phyloP scores from a whole-genome alignment of 2,329 filamentous ascomycete genomes.

The Aureobasidium sp. region DNA sequence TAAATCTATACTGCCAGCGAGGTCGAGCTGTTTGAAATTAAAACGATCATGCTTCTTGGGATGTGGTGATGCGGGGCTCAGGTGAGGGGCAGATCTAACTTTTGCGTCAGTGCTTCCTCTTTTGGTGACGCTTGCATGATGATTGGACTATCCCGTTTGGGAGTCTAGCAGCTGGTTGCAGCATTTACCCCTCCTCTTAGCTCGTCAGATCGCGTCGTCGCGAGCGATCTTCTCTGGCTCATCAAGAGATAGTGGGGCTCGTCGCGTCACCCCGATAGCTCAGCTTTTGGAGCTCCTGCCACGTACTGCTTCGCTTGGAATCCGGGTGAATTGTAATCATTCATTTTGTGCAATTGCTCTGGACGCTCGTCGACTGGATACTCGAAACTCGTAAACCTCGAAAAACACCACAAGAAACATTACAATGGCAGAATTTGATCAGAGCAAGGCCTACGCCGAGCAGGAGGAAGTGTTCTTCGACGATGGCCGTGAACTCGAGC shows the following conservation, averaged over 20 bases:
- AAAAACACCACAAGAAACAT: not conserved
- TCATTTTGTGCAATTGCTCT: conserved; percentile 1
- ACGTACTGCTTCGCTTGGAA: conserved; percentile 12
- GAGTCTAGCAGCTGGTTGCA: conserved; percentile 7
- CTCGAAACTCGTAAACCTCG: not conserved
- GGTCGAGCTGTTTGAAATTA: not conserved
- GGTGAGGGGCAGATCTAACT: conserved; percentile 12
- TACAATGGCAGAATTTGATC: conserved; percentile 28
- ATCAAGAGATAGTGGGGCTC: conserved; percentile 10
- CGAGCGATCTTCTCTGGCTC: not conserved
- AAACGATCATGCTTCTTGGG: not conserved
- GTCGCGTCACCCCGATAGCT: conserved; percentile 15
- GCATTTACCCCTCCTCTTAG: conserved; percentile 13
- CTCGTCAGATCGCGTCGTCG: conserved; percentile 6
- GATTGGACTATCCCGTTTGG: conserved; percentile 3
- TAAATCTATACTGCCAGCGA: not conserved
- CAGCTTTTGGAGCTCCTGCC: conserved; percentile 9
- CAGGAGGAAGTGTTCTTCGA: conserved; percentile 47
- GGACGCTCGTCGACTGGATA: not conserved
- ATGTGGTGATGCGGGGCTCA: conserved; percentile 10
- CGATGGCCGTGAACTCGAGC: conserved; percentile 66
- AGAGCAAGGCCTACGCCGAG: conserved; percentile 41
- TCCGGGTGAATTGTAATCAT: not conserved
- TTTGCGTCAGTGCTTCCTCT: conserved; percentile 12
- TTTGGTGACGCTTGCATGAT: conserved; percentile 11